phyloP scores from a whole-genome alignment of 2,329 filamentous ascomycete species.

The Cephalotrichum gorgonifer region DNA sequence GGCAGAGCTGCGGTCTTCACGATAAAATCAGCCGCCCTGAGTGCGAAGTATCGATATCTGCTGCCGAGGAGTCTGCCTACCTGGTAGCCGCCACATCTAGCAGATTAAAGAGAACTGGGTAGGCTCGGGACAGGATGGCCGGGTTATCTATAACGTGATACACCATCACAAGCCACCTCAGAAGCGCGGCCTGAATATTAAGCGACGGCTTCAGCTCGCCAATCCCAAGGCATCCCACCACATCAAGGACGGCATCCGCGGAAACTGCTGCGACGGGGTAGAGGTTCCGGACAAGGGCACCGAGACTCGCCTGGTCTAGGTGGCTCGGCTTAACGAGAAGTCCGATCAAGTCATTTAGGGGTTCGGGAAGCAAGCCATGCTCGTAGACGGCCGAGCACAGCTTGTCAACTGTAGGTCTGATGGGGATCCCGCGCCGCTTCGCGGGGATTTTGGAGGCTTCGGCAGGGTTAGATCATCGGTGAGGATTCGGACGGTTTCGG shows the following conservation, averaged over 20 bases:
- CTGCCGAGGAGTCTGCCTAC: constrained; percentile 23
- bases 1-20: constrained; percentile 51
- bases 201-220: constrained; percentile 66
- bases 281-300: constrained; percentile 59
- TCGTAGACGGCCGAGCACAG: constrained; percentile 56
- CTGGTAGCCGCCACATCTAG: constrained; percentile 71
- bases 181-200: constrained; percentile 56
- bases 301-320: constrained; percentile 67
- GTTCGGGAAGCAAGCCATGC: constrained; percentile 51
- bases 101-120: constrained; percentile 69
- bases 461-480: neutral
- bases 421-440: constrained; percentile 53
- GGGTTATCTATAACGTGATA: constrained; percentile 60
- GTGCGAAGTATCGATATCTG: neutral
- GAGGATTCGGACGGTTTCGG: too few relatives aligned
- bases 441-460: constrained; percentile 49
- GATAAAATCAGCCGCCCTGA: neutral
- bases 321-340: constrained; percentile 56
- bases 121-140: constrained; percentile 55
- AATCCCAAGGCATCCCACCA: constrained; percentile 67
- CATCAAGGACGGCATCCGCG: constrained; percentile 47
- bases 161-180: constrained; percentile 71
- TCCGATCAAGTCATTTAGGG: constrained; percentile 53
- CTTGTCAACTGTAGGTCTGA: constrained; percentile 54
- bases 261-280: constrained; percentile 62